Evolutionary conservation across 176 grass and related monocot genomes (phyloP).

Genomic region (Oryza australiensis): DNA sequence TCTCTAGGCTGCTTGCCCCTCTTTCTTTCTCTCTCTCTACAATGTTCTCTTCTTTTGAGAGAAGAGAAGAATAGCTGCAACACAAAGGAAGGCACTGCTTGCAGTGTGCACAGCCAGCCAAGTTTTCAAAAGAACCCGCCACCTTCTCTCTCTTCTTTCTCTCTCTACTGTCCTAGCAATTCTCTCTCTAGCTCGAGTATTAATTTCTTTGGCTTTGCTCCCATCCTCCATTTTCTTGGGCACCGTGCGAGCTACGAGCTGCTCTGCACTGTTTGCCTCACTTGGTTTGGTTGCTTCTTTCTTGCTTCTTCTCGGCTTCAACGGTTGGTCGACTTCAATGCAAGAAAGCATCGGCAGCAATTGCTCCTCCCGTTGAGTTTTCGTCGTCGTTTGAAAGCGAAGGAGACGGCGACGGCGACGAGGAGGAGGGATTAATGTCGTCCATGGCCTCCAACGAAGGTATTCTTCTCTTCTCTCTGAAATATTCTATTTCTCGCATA

Average conservation of each 20-base stretch:
- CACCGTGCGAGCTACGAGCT: slow-evolving; percentile 40
- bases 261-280: slow-evolving; percentile 7
- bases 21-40: background rate
- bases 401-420: background rate
- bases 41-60: slow-evolving; percentile 71
- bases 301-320: slow-evolving; percentile 13
- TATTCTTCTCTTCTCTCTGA: slow-evolving; percentile 42
- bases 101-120: background rate
- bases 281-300: background rate
- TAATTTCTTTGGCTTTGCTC: slow-evolving; percentile 23
- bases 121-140: slow-evolving; percentile 76
- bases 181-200: slow-evolving; percentile 18
- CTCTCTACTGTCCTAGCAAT: background rate
- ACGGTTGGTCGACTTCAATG: slow-evolving; percentile 52
- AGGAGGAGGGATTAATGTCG: slow-evolving; percentile 22
- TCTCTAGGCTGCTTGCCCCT: slow-evolving; percentile 1
- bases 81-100: slow-evolving; percentile 48
- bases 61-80: slow-evolving; percentile 58
- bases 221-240: slow-evolving; percentile 46
- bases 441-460: slow-evolving; percentile 66
- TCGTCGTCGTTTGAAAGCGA: slow-evolving; percentile 23
- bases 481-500: slow-evolving; percentile 15
- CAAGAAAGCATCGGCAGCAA: slow-evolving; percentile 43
- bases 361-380: slow-evolving; percentile 36
- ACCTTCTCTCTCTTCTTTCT: background rate